These are phyloP conservation scores for Candida endomychidarum DNA, from an alignment of 805 yeast species.

Conservation along the genomic window DNA sequence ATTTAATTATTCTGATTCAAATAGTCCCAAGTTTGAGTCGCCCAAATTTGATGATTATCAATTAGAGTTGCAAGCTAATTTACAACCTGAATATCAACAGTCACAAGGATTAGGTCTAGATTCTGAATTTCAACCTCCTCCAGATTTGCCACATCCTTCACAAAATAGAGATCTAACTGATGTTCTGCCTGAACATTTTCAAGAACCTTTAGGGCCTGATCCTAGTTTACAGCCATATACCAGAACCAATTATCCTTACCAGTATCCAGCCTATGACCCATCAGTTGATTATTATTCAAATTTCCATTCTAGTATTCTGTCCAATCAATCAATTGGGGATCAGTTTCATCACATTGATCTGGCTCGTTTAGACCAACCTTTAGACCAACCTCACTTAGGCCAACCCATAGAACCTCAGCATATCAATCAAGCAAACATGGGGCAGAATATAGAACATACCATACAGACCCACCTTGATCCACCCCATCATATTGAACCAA, in stretches of 20 bases:
- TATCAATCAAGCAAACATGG: too few species aligned
- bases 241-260: not conserved
- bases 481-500: not conserved
- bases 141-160: not conserved
- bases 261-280: not conserved
- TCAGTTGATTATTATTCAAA: conserved; percentile 3
- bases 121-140: not conserved
- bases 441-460: not conserved
- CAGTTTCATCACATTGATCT: not conserved
- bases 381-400: not conserved
- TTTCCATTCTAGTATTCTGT: conserved; percentile 4
- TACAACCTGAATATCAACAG: conserved; percentile 3
- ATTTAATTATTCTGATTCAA: conserved; percentile 7
- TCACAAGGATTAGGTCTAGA: not conserved
- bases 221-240: not conserved
- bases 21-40: conserved; percentile 3
- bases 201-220: not conserved
- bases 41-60: conserved; percentile 5
- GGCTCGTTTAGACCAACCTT: not conserved
- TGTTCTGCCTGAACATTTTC: not conserved
- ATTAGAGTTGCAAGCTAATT: not conserved
- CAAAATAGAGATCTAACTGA: not conserved
- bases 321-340: not conserved
- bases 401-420: too few species aligned
- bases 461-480: not conserved